A percentile compares a stretch with the other conserved stretches of the same genome.
Conservation (phyloP, 2,329 filamentous ascomycete species). For the Tolypocladium endophyticum region DNA sequence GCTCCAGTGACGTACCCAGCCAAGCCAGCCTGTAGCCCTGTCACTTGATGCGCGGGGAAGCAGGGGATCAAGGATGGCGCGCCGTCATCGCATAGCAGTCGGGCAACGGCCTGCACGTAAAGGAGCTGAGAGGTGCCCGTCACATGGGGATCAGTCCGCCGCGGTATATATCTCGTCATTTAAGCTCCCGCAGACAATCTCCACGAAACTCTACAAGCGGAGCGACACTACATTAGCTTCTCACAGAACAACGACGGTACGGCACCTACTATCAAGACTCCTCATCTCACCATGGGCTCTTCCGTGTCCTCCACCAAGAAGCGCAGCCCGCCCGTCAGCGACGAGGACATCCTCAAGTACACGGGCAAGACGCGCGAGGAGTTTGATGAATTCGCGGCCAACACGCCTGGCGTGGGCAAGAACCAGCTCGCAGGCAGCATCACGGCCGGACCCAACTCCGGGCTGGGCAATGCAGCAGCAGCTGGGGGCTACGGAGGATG, state of each 20-base stretch:
- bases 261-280: background rate
- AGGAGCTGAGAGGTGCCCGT: background rate
- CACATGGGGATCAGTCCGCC: background rate
- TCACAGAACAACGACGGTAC: background rate
- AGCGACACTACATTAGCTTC: background rate
- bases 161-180: background rate
- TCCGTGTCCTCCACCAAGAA: conserved; percentile 8
- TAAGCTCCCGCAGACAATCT: background rate
- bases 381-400: conserved; percentile 25
- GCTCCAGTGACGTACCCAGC: too few species aligned
- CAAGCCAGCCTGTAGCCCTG: too few species aligned
- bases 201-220: background rate
- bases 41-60: background rate
- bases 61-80: background rate
- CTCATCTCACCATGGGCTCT: background rate
- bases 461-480: conserved; percentile 18
- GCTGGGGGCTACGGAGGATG: conserved; percentile 23
- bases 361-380: conserved; percentile 26
- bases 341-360: conserved; percentile 29
- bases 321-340: conserved; percentile 18
- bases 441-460: conserved; percentile 15
- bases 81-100: background rate
- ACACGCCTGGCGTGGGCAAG: conserved; percentile 26
- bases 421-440: conserved; percentile 27
- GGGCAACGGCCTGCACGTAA: background rate